Conservation (phyloP, 352 stramenopile species). For the Globisporangium paddicum region DNA sequence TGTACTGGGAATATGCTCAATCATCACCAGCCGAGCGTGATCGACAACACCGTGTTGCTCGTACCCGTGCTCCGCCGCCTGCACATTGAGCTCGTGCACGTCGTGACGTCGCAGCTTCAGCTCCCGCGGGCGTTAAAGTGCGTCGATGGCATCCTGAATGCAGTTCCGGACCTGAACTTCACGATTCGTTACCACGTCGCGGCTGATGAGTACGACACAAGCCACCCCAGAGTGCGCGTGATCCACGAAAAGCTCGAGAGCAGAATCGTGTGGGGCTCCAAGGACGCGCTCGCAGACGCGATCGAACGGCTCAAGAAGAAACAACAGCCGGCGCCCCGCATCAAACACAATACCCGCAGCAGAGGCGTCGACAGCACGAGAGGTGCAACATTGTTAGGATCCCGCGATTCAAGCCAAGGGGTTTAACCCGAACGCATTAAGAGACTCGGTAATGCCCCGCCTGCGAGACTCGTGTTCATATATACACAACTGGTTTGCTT, state of each 20-base stretch:
- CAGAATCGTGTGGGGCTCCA: not conserved
- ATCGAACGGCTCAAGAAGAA: slow-evolving; percentile 20
- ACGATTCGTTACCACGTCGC: slow-evolving; percentile 25
- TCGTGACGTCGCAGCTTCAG: slow-evolving; percentile 35
- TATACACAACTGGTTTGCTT: too few species aligned
- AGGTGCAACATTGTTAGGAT: not conserved
- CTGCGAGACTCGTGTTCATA: too few species aligned
- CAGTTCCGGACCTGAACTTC: slow-evolving; percentile 18
- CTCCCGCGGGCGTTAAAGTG: slow-evolving; percentile 24
- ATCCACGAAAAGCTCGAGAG: slow-evolving; percentile 7
- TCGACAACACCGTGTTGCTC: slow-evolving; percentile 34
- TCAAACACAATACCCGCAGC: not conserved
- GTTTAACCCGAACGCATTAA: not conserved
- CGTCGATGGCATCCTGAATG: slow-evolving; percentile 24
- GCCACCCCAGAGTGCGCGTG: slow-evolving; percentile 9
- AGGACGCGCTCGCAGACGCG: slow-evolving; percentile 16
- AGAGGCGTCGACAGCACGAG: not conserved
- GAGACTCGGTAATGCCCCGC: not conserved
- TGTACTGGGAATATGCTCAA: not conserved
- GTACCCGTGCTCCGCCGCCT: slow-evolving; percentile 24
- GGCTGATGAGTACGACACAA: slow-evolving; percentile 14
- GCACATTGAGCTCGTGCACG: slow-evolving; percentile 25
- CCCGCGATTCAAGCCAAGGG: not conserved
- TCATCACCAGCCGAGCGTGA: slow-evolving; percentile 26
- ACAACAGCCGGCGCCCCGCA: slow-evolving; percentile 2